A percentile compares a stretch with the other conserved stretches of the same genome.
Evolutionary conservation across 2,329 filamentous ascomycete species (phyloP).

Genomic region (Periconia sp.): DNA sequence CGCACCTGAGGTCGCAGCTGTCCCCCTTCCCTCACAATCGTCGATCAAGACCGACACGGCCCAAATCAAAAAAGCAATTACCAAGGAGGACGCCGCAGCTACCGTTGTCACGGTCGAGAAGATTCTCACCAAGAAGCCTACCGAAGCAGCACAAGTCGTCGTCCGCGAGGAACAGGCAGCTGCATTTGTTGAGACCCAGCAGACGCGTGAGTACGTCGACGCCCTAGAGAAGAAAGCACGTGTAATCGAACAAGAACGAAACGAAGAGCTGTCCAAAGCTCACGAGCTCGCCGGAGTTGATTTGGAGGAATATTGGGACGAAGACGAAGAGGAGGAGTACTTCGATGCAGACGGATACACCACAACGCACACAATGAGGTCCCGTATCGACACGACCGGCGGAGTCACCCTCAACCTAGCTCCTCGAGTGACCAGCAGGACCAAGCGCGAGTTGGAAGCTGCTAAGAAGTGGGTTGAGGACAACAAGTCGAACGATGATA

Average conservation of each 20-base stretch:
- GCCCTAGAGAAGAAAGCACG: constrained; percentile 41
- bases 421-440: constrained; percentile 69
- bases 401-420: constrained; percentile 67
- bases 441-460: constrained; percentile 71
- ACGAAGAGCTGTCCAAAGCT: constrained; percentile 37
- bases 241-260: constrained; percentile 39
- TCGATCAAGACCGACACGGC: constrained; percentile 25
- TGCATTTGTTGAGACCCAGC: constrained; percentile 21
- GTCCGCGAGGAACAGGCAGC: constrained; percentile 8
- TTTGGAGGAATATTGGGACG: constrained; percentile 73
- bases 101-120: constrained; percentile 12
- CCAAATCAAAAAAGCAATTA: constrained; percentile 10
- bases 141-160: constrained; percentile 1
- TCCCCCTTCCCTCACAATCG: constrained; percentile 23
- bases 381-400: constrained; percentile 70
- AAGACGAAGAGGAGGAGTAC: constrained; percentile 74
- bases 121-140: background rate
- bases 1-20: constrained; percentile 14
- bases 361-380: constrained; percentile 77
- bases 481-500: constrained; percentile 68
- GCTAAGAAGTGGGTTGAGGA: constrained; percentile 68
- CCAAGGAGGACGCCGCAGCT: constrained; percentile 13
- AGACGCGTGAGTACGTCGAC: constrained; percentile 39
- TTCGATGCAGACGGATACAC: constrained; percentile 70
- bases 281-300: constrained; percentile 42